Base-by-base conservation (phyloP, 2,329 filamentous ascomycete genomes). In the Zalaria obscura region DNA sequence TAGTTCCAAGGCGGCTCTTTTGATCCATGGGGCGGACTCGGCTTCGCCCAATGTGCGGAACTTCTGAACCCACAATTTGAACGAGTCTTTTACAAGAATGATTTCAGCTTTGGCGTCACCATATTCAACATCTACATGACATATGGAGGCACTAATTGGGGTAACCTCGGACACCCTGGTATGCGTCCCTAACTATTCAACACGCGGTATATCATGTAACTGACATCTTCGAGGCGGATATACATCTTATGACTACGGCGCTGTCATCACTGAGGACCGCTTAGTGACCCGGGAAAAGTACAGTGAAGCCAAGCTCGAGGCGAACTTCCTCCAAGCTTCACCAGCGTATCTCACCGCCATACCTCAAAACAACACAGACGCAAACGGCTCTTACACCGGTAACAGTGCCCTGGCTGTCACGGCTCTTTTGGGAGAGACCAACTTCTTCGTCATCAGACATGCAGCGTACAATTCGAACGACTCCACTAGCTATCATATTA, bases 111-210 rank as follows among this genome's bases (percentile, higher is more conserved):
- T 10, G 78, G 76, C 0, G 71, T 78, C 3, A 76, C 73, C 0
- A 73, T 89, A 5, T 65, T 86, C 43, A 87, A 78, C 49, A 54
- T 85, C 1, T 88, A 87, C 57, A 88, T 88, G 83, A 78, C 72
- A 1, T 83, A 72, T 48, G 84, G 84, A 9, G 84, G 83, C 4
- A 88, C 83, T 0, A 91, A 89, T 55, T 89, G 83, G 84, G 83
- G 83, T 0, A 88, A 86, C 47, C 59, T 85, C 4, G 80, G 83
- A 0, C 75, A 85, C 48, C 70, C 78, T 6, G 78, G 76, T 7
- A 18, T 18, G 18, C 18, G 18, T 18, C 18, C 18, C 76, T 53
- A 9, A 70, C 3, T 78, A 78, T 45, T 77, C 72, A 0, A 72
- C 68, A 0, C 73, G 75, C 38, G 72, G 75, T 45, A 75, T 75